Percentiles rank a stretch among this genome's conserved stretches.
phyloP scores from a whole-genome alignment of 2,329 filamentous ascomycete species.

The Sarocladium kiliense region DNA sequence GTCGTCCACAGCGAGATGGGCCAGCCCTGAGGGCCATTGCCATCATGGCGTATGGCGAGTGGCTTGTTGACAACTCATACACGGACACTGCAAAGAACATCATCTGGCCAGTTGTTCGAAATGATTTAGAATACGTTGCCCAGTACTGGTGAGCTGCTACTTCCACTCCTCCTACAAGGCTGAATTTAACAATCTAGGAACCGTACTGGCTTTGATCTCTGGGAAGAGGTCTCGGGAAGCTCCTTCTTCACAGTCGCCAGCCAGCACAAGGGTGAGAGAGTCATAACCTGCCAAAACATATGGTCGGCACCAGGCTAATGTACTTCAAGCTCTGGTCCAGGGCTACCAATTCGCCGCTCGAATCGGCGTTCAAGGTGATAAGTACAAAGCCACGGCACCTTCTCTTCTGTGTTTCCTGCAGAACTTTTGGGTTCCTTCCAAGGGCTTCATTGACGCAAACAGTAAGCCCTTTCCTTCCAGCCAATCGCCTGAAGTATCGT shows the following conservation, averaged over 20 bases:
- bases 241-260: slow-evolving; percentile 75
- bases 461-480: slow-evolving; percentile 29
- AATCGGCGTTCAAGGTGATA: slow-evolving; percentile 54
- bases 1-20: slow-evolving; percentile 74
- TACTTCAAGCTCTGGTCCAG: slow-evolving; percentile 49
- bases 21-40: slow-evolving; percentile 72
- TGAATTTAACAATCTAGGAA: slow-evolving; percentile 32
- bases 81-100: slow-evolving; percentile 47
- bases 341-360: slow-evolving; percentile 61
- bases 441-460: slow-evolving; percentile 63
- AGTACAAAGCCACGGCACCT: slow-evolving; percentile 61
- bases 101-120: slow-evolving; percentile 69
- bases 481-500: background rate
- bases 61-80: slow-evolving; percentile 63
- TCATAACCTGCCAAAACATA: too few species aligned
- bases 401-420: slow-evolving; percentile 70
- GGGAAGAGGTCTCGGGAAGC: slow-evolving; percentile 73
- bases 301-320: background rate
- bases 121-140: slow-evolving; percentile 70
- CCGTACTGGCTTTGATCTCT: slow-evolving; percentile 66
- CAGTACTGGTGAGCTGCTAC: slow-evolving; percentile 57
- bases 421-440: slow-evolving; percentile 61
- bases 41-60: slow-evolving; percentile 66
- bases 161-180: too few species aligned
- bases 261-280: slow-evolving; percentile 56